These are phyloP conservation scores for Platismatia glauca DNA, from an alignment of 495 filamentous ascomycete species.

Conservation along the genomic window DNA sequence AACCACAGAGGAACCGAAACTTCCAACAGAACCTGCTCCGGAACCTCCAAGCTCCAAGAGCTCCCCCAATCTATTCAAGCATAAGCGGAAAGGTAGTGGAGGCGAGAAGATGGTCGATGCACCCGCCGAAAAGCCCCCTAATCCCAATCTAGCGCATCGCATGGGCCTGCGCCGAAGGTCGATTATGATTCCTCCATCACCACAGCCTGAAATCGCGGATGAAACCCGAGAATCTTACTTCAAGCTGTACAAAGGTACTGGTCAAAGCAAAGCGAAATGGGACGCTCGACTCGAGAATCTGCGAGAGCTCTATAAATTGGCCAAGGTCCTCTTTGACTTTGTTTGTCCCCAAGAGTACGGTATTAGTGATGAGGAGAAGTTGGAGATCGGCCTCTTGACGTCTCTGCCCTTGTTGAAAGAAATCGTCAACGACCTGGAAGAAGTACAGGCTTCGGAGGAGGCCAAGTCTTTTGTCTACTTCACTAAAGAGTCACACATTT, in stretches of 20 bases:
- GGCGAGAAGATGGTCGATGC: constrained; percentile 29
- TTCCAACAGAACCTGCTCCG: constrained; percentile 23
- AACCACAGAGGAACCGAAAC: constrained; percentile 25
- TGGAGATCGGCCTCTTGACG: constrained; percentile 93
- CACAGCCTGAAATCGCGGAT: constrained; percentile 35
- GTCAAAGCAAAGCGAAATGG: constrained; percentile 68
- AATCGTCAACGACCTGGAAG: constrained; percentile 93
- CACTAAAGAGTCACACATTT: constrained; percentile 97
- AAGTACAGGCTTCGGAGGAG: constrained; percentile 85
- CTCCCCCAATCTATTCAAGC: constrained; percentile 6
- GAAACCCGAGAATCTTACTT: constrained; percentile 65
- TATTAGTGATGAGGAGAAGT: constrained; percentile 85
- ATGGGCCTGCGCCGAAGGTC: constrained; percentile 41
- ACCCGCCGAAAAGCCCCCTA: constrained; percentile 26
- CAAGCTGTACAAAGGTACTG: constrained; percentile 70
- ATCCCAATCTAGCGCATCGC: constrained; percentile 36
- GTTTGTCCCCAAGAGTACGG: constrained; percentile 98
- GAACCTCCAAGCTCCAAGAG: neutral
- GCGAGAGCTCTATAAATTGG: constrained; percentile 82
- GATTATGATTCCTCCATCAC: constrained; percentile 36
- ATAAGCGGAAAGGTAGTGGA: constrained; percentile 18
- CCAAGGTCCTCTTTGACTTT: constrained; percentile 94
- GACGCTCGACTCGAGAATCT: constrained; percentile 80
- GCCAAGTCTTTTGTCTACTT: constrained; percentile 98
- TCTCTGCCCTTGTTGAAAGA: constrained; percentile 88